These are phyloP conservation scores for Jimgerdemannia lactiflua DNA, from an alignment of 192 early-diverging fungal genomes.

Conservation along the genomic window DNA sequence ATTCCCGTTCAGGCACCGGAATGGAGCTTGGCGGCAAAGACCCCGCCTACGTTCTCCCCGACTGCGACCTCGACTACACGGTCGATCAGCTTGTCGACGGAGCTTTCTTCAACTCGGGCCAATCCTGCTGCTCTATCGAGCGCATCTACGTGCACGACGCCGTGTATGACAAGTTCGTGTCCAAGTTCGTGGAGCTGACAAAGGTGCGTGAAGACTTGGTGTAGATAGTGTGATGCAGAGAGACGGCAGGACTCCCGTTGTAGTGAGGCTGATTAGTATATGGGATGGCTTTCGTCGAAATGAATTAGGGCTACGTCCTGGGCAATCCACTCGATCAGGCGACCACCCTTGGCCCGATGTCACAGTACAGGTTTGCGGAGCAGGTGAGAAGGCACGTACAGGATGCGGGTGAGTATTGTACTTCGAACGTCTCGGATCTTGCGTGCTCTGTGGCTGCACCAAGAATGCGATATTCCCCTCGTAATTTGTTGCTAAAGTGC, in stretches of 20 bases:
- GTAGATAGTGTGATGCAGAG: not conserved
- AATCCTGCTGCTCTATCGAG: slow-evolving; percentile 80
- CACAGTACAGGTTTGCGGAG: slow-evolving; percentile 62
- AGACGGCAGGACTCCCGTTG: too few species aligned
- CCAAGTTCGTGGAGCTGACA: slow-evolving; percentile 50
- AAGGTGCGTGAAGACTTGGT: slow-evolving; percentile 28
- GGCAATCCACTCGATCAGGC: slow-evolving; percentile 61
- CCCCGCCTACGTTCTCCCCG: slow-evolving; percentile 74
- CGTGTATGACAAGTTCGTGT: slow-evolving; percentile 71
- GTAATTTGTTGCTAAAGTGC: not conserved
- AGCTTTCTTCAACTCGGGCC: slow-evolving; percentile 79
- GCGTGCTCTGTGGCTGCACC: too few species aligned
- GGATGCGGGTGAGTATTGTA: slow-evolving; percentile 52
- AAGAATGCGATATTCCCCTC: too few species aligned
- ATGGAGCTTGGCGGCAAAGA: slow-evolving; percentile 88
- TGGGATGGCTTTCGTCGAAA: too few species aligned
- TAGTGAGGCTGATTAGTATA: too few species aligned
- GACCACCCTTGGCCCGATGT: slow-evolving; percentile 75
- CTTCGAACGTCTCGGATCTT: too few species aligned
- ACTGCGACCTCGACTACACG: slow-evolving; percentile 67
- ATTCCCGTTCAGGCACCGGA: slow-evolving; percentile 45
- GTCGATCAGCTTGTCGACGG: slow-evolving; percentile 79
- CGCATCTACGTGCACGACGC: slow-evolving; percentile 74
- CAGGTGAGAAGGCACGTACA: slow-evolving; percentile 63
- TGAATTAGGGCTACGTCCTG: slow-evolving; percentile 53